Conservation (phyloP, 2,329 filamentous ascomycete species). For the Arthroderma uncinatum region DNA sequence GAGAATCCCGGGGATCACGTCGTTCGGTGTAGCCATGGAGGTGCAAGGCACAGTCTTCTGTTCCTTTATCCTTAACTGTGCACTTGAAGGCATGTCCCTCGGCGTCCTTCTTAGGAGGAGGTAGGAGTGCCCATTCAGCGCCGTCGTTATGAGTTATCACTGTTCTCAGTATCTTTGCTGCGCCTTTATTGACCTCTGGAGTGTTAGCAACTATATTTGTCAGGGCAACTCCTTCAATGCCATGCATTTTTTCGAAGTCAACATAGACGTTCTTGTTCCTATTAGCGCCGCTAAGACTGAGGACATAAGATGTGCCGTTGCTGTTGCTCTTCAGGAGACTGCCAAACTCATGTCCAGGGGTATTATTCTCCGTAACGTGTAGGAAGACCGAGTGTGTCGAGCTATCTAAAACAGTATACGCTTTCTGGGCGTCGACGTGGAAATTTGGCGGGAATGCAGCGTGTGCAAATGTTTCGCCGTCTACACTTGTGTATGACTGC, state of each 20-base stretch:
- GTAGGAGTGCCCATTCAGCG: constrained; percentile 67
- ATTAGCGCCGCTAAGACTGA: constrained; percentile 73
- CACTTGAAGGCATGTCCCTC: constrained; percentile 65
- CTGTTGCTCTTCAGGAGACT: constrained; percentile 96
- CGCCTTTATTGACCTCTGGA: constrained; percentile 50
- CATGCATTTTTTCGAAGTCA: constrained; percentile 92
- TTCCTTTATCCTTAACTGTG: constrained; percentile 41
- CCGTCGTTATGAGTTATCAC: constrained; percentile 96
- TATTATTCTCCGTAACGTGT: constrained; percentile 70
- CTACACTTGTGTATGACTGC: constrained; percentile 69
- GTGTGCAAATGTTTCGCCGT: constrained; percentile 69
- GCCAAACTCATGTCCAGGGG: constrained; percentile 58
- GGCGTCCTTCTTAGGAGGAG: constrained; percentile 58
- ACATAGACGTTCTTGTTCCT: constrained; percentile 66
- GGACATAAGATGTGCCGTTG: constrained; percentile 88
- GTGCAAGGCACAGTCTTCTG: constrained; percentile 68
- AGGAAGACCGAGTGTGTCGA: constrained; percentile 90
- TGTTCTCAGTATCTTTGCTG: constrained; percentile 70
- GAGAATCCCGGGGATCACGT: constrained; percentile 67
- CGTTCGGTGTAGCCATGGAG: constrained; percentile 94
- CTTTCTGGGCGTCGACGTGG: constrained; percentile 61
- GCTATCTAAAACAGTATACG: constrained; percentile 89
- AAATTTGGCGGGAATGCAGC: constrained; percentile 82
- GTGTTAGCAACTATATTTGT: constrained; percentile 76
- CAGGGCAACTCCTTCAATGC: constrained; percentile 78